Evolutionary conservation across 768 basidiomycete species (phyloP), one percentile per base, ranked within the genome.

Genomic region (Lyophyllum atratum): DNA sequence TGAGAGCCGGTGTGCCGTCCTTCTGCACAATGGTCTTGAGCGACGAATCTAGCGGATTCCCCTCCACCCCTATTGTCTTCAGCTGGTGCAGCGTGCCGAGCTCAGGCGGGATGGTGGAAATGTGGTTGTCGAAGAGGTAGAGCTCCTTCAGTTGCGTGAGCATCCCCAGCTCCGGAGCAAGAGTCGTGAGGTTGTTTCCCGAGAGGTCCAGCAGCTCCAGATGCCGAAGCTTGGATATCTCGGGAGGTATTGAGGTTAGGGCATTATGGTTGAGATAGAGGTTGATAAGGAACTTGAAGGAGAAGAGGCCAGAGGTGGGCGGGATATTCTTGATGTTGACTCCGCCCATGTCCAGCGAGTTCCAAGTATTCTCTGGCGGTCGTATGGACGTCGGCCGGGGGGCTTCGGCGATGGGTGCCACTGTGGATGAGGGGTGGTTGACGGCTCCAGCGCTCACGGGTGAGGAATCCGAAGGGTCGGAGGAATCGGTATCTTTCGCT

Each of bases 241-340:
- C 84, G 19, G 90, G 83, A 4, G 96, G 94, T 31, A 99, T 74
- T 59, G 82, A 71, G 9, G 86, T 76, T 45, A 99, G 80, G 24
- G 85, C 78, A 66, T 99, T 99, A 78, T 98, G 96, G 64, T 98
- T 98, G 70, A 99, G 90, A 75, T 95, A 98, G 48, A 99, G 88
- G 59, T 88, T 90, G 63, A 89, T 90, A 57, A 99, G 87, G 80
- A 95, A 97, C n/a, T 85, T 85, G 77, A 96, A 98, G 8, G 85
- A 77, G 72, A 92, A 92, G 42, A 93, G 78, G 25, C 86, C 87
- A 45, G 88, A 90, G 7, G 75, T 80, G 5, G 86, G 75, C 33
- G 95, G 92, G 49, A 99, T 80, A 62, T 90, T 93, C 80, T 95
- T 96, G 68, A 99, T 86, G 61, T 86, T 85, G 63, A 97, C 87